Base-by-base conservation (phyloP, 2,329 filamentous ascomycete species). In the Cladosporium austrohemisphaericum region DNA sequence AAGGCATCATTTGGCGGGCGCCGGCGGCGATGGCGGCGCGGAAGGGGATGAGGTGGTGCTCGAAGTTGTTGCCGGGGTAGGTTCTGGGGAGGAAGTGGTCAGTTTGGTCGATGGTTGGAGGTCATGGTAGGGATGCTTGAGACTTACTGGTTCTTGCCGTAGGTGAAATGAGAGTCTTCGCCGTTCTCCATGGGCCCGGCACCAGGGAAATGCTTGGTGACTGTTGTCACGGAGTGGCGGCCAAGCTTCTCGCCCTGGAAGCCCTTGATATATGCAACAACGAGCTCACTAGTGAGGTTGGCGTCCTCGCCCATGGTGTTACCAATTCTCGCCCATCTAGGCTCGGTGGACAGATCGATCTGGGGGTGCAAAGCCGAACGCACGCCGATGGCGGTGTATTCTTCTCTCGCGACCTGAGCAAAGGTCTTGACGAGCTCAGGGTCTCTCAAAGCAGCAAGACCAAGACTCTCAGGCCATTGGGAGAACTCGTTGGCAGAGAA, bases 151-250 rank as follows among this genome's bases (percentile, higher is more conserved):
- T 78, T 75, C 57, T 76, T 76, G 25, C 76, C 76, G 50, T 78
- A 78, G 1, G 61, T 60, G 52, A 79, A 79, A 49, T 79, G 76
- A 13, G 73, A 71, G 55, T 79, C 76, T 40, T 78, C 74, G n/a
- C 76, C 76, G 40, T 74, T 63, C 51, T 75, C 63, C 57, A 74
- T 68, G 0, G 76, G 69, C 0, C 76, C 76, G 6, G 69, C 74
- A 4, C 76, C 76, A 0, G 76, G 76, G 55, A 79, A 79, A 52
- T 79, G 76, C 60, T 79, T 79, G 0, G 76, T 76, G 1, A 77
- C 70, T 0, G 76, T 74, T 1, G 69, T 70, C 2, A 78, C 70
- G 1, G 72, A 74, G 23, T 69, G 52, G 0, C 60, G 55, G 0
- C 75, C 75, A 11, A 76, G 61, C 28, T 66, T 60, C 2, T 69